These are phyloP conservation scores for Pterothamnion heteromorphum DNA, from an alignment of 31 red algal species.

Conservation along the genomic window DNA sequence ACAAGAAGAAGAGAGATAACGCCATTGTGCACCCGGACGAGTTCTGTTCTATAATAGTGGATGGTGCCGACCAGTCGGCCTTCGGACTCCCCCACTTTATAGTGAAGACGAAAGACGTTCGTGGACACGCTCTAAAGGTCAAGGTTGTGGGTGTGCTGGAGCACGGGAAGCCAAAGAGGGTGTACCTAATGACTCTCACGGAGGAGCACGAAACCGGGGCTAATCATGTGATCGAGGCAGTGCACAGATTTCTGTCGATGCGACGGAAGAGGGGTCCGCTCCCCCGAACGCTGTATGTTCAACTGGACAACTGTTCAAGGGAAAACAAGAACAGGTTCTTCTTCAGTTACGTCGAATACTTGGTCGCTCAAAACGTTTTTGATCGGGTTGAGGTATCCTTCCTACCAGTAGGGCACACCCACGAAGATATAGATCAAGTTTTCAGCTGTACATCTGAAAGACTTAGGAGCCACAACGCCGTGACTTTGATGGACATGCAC, in stretches of 20 bases:
- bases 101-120: no score
- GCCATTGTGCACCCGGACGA: not conserved
- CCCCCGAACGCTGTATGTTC: not conserved
- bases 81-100: no score
- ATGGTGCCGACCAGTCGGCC: no score
- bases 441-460: not conserved
- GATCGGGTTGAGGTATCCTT: not conserved
- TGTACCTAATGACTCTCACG: no score
- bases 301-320: no score
- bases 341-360: not conserved
- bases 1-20: not conserved
- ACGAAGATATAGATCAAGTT: not conserved
- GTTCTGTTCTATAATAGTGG: not conserved
- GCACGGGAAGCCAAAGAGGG: not conserved
- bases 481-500: not conserved
- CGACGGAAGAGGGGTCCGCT: not conserved
- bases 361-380: not conserved
- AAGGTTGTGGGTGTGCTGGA: not conserved
- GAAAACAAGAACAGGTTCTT: not conserved
- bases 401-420: not conserved
- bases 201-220: no score
- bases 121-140: not conserved
- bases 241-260: not conserved
- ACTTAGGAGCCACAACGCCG: not conserved
- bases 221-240: not conserved